Conservation (phyloP, 1,284 basidiomycete species). For the Pyrrhoderma lamaoense region DNA sequence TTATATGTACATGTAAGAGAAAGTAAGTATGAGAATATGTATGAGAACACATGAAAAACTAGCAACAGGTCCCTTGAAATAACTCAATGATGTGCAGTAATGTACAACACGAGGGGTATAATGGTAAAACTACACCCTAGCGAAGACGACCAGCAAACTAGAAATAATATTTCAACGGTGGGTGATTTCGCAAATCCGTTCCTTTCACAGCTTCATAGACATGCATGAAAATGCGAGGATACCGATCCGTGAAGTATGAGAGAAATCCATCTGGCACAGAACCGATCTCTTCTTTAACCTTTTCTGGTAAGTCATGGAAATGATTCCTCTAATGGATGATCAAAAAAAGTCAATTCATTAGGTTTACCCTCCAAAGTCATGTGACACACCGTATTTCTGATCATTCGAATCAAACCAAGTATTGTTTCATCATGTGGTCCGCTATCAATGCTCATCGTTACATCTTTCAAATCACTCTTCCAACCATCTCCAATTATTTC, state of each 20-base stretch:
- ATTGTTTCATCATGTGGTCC: no score
- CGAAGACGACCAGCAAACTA: constrained; percentile 61
- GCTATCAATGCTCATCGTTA: no score
- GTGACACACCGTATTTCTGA: constrained; percentile 84
- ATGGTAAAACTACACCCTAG: no score
- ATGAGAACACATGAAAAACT: no score
- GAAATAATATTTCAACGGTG: constrained; percentile 84
- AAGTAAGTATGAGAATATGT: no score
- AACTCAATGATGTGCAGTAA: no score
- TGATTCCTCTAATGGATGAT: constrained; percentile 79
- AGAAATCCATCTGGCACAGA: constrained; percentile 90
- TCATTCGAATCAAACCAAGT: constrained; percentile 85
- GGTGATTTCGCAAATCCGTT: constrained; percentile 62
- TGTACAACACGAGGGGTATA: no score
- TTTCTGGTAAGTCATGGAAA: constrained; percentile 91
- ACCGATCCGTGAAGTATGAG: constrained; percentile 88
- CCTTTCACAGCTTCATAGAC: constrained; percentile 76
- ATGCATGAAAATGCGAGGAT: constrained; percentile 86
- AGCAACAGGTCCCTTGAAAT: no score
- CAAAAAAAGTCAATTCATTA: constrained; percentile 14
- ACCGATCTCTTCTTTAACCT: constrained; percentile 81
- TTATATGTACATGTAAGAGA: no score
- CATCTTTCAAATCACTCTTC: no score
- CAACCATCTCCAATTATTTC: no score
- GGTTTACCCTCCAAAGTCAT: background rate